Evolutionary conservation across 495 filamentous ascomycete genomes (phyloP), one percentile per base, ranked within the genome.

Genomic region (Hypoxylon fragiforme): DNA sequence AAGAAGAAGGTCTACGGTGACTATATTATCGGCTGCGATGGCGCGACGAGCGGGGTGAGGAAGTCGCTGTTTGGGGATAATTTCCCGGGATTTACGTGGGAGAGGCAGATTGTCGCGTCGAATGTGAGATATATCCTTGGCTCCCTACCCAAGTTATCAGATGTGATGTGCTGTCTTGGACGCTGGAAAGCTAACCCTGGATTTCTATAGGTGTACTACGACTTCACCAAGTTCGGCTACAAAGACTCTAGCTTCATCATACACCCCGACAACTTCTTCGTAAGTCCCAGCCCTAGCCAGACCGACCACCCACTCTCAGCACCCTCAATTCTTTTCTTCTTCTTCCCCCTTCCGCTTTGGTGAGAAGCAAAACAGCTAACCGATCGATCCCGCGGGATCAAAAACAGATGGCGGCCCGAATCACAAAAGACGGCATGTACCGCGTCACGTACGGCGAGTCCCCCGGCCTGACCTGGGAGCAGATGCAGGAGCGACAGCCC

Each of bases 381-480:
- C n/a, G n/a, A n/a, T n/a, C n/a, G n/a, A n/a, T n/a, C n/a, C n/a
- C n/a, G n/a, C n/a, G n/a, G n/a, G n/a, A n/a, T n/a, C n/a, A n/a
- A 22, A 1, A 36, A 26, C 26, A 80, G 71, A 83, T 86, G 79
- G 81, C 77, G 6, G 81, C 81, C 6, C 76, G 68, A 44, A 80
- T 86, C 53, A 81, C 77, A 3, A 60, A 65, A 8, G 82, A 86
- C 53, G 79, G 78, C 12, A 68, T 86, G 14, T 84, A 80, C 69
- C 75, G 83, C 2, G 77, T 86, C 39, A 78, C 83, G 5, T 86
- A 85, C 63, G 80, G 79, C 36, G 81, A 85, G 39, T 67, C 63
- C 0, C 70, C 70, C 0, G 76, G 75, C 24, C 73, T 85, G 16
- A 76, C 72, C 1, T 69, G 57, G 39, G 79, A 85, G 21, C 73